Evolutionary conservation across 2,329 filamentous ascomycete species (phyloP), one percentile per base, ranked within the genome.

Genomic region (Alternaria ventricosa): DNA sequence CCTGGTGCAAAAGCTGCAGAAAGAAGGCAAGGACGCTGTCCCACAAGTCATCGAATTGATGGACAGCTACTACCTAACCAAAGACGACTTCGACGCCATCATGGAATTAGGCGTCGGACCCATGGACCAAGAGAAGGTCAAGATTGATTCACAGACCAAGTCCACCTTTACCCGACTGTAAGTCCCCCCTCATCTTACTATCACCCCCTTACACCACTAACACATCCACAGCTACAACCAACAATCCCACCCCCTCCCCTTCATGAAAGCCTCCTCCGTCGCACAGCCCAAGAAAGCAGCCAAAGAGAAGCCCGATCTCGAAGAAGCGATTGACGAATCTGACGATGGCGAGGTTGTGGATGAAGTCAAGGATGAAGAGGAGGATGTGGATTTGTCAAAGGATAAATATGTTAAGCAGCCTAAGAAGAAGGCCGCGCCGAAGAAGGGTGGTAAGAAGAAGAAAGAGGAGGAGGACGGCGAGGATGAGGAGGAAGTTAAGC

Each of bases 371-470:
- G 88, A 86, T 1, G 90, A 90, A 5, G 90, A 92, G 0, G 90
- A 93, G 12, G 92, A 94, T 57, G 83, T 89, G n/a, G 93, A 97
- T 77, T 79, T 98, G 55, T 93, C 91, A 75, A 97, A 95, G 77
- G 96, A 99, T 81, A 98, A 97, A 80, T 97, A 97, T 75, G 94
- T 98, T 78, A 97, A 96, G 80, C 87, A 91, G 76, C 93, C 95
- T 12, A 97, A 97, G 85, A 89, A 88, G 68, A 93, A 90, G 79
- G 85, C 84, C 62, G 79, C 81, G 13, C 75, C 83, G 28, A 82
- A 79, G 53, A 81, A 78, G 56, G 78, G 80, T n/a, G 28, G 73
- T 71, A 83, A 76, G 69, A 72, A 72, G 63, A 60, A 66, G 53
- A 72, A 77, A 25, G 72, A 78, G 13, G 72, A 78, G n/a, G 68